Evolutionary conservation across 1,284 basidiomycete genomes (phyloP).

Genomic region (Volvariella surrecta): DNA sequence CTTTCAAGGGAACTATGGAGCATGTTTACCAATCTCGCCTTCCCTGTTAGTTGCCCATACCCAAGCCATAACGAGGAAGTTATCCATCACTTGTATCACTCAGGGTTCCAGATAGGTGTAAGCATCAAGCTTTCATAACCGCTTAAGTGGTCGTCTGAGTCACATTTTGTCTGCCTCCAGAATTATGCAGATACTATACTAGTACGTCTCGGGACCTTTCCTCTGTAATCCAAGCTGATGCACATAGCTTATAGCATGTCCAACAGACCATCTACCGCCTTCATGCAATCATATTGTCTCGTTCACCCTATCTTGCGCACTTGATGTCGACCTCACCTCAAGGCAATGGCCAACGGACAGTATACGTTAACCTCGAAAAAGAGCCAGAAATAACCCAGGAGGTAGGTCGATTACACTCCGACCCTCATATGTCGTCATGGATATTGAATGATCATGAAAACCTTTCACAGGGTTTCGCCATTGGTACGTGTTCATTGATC

Average conservation of each 20-base stretch:
- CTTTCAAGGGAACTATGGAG: not conserved
- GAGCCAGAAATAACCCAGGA: constrained; percentile 78
- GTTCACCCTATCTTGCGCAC: constrained; percentile 79
- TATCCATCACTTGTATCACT: constrained; percentile 65
- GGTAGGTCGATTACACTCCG: constrained; percentile 45
- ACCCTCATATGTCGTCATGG: constrained; percentile 13
- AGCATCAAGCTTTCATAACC: constrained; percentile 22
- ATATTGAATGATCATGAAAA: constrained; percentile 7
- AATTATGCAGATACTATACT: constrained; percentile 76
- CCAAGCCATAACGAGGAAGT: constrained; percentile 59
- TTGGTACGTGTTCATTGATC: constrained; percentile 35
- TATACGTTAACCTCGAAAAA: constrained; percentile 69
- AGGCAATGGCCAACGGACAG: constrained; percentile 47
- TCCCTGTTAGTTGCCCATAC: constrained; percentile 3
- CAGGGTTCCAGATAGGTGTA: constrained; percentile 74
- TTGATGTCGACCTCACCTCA: constrained; percentile 72
- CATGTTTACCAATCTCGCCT: too few relatives aligned
- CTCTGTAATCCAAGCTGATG: constrained; percentile 8
- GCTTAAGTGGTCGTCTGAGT: constrained; percentile 4
- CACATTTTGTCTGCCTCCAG: constrained; percentile 26
- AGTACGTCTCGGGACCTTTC: constrained; percentile 33
- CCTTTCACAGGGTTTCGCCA: constrained; percentile 55
- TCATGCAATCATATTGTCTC: constrained; percentile 77
- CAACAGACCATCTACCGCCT: constrained; percentile 66
- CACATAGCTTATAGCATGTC: constrained; percentile 46